These are phyloP conservation scores for Lasiosphaeria hispida DNA, from an alignment of 495 filamentous ascomycete genomes.

Conservation along the genomic window DNA sequence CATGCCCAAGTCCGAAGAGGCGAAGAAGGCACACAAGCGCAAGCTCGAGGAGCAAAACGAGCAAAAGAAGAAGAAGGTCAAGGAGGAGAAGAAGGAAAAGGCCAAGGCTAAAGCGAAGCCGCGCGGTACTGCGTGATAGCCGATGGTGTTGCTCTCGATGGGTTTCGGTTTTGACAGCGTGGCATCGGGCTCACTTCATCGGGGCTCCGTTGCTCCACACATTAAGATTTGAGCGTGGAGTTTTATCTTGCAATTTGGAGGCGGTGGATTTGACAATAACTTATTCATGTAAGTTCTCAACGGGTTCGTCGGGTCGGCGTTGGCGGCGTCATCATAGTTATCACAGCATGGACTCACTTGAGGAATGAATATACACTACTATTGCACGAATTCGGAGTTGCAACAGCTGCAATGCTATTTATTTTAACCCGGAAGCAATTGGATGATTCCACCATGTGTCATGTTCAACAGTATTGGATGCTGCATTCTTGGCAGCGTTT, in stretches of 20 bases:
- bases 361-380: no score
- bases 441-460: no score
- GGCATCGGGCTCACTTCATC: slow-evolving; percentile 1
- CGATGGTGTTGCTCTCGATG: no score
- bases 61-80: slow-evolving; percentile 90
- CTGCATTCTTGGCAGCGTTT: no score
- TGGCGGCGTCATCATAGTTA: neutral
- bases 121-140: slow-evolving; percentile 41
- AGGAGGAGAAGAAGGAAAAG: slow-evolving; percentile 89
- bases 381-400: no score
- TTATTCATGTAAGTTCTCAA: neutral
- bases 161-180: neutral
- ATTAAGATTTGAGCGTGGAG: slow-evolving; percentile 6
- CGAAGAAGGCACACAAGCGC: slow-evolving; percentile 80
- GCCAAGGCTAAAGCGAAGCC: slow-evolving; percentile 83
- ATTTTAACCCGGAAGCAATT: no score
- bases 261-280: slow-evolving; percentile 3
- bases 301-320: slow-evolving; percentile 2
- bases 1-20: slow-evolving; percentile 78
- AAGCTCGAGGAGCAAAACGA: slow-evolving; percentile 89
- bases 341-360: no score
- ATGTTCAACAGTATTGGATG: no score
- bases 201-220: neutral
- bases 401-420: no score
- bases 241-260: neutral